These are phyloP conservation scores for Macrolepiota fuliginosa DNA, from an alignment of 768 basidiomycete genomes.

Conservation along the genomic window DNA sequence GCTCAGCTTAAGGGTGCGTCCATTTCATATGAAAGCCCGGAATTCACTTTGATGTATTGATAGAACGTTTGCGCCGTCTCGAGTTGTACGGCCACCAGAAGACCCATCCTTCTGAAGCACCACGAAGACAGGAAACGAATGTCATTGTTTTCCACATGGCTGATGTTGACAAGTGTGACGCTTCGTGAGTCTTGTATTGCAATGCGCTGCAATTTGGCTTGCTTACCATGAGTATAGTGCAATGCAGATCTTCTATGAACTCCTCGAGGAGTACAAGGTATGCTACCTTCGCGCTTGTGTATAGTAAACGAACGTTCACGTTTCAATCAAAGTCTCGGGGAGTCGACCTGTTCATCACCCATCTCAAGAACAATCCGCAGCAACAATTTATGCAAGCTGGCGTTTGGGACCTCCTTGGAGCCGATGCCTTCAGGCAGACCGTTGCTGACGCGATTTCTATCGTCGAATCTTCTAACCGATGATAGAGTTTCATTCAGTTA, in stretches of 20 bases:
- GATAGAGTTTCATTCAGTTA: not conserved
- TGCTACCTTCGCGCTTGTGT: conserved; percentile 11
- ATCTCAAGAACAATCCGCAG: conserved; percentile 38
- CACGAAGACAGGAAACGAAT: conserved; percentile 68
- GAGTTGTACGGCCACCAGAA: conserved; percentile 83
- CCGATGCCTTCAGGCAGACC: conserved; percentile 45
- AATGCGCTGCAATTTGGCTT: conserved; percentile 7
- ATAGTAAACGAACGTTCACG: not conserved
- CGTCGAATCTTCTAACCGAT: conserved; percentile 24
- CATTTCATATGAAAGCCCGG: not conserved
- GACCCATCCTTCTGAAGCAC: conserved; percentile 88
- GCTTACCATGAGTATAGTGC: conserved; percentile 45
- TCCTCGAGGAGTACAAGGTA: conserved; percentile 77
- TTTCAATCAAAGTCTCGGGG: conserved; percentile 33
- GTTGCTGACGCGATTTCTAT: conserved; percentile 52
- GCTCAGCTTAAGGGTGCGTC: conserved; percentile 83
- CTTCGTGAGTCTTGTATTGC: conserved; percentile 62
- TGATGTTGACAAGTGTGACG: conserved; percentile 89
- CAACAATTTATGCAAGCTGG: conserved; percentile 49
- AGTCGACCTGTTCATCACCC: conserved; percentile 51
- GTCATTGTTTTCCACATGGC: conserved; percentile 91
- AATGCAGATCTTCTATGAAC: conserved; percentile 78
- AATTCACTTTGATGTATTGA: not conserved
- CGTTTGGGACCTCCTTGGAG: conserved; percentile 45
- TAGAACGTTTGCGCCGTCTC: conserved; percentile 78